phyloP scores from a whole-genome alignment of 1,139 yeast species.

The Candida sanyaensis region DNA sequence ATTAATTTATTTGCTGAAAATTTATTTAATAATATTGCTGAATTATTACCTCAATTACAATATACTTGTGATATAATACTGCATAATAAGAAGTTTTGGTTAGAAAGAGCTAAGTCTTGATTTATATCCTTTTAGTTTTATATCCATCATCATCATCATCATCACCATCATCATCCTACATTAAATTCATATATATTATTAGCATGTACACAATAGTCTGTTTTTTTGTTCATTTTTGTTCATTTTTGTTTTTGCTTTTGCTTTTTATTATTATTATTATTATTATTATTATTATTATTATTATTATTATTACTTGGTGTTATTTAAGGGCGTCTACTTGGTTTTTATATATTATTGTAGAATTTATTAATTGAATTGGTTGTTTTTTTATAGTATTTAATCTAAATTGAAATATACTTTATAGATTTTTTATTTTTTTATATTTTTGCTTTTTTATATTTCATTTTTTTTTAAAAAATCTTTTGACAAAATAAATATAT shows the following conservation, averaged over 20 bases:
- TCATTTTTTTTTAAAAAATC: not conserved
- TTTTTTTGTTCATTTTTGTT: too few species aligned
- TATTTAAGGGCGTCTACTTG: too few species aligned
- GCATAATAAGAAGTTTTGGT: slow-evolving; percentile 49
- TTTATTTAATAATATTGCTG: slow-evolving; percentile 65
- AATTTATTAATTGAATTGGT: not conserved
- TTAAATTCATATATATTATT: not conserved
- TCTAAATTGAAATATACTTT: not conserved
- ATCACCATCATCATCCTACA: not conserved
- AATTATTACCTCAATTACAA: slow-evolving; percentile 55
- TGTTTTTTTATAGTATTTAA: too few species aligned
- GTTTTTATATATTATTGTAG: not conserved
- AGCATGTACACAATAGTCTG: not conserved
- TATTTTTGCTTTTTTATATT: not conserved
- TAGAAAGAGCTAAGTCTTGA: slow-evolving; percentile 10
- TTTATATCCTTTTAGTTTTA: not conserved
- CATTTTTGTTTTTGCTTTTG: not conserved
- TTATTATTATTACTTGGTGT: not conserved
- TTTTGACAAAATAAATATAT: too few species aligned
- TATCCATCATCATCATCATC: not conserved
- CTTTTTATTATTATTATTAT: too few species aligned
- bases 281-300: too few species aligned
- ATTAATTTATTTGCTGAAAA: slow-evolving; percentile 79
- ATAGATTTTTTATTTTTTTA: too few species aligned
- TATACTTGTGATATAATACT: slow-evolving; percentile 52